These are phyloP conservation scores for Zizania palustris DNA, from an alignment of 202 grass and related monocot genomes.

Conservation along the genomic window DNA sequence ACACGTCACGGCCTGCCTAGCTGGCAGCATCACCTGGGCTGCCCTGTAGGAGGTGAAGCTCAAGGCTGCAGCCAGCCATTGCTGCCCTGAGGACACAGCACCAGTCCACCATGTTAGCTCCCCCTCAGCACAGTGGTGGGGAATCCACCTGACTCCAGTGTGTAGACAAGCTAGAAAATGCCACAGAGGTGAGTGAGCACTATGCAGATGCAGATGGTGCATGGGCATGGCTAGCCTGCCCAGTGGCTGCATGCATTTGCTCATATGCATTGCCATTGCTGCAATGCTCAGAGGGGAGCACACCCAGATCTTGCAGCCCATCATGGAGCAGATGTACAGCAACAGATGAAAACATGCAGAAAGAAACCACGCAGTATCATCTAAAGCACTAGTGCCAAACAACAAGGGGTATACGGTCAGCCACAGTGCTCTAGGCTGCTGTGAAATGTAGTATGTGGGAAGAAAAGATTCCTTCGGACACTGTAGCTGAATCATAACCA, in stretches of 20 bases:
- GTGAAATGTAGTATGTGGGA: slow-evolving; percentile 13
- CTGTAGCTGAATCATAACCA: background rate
- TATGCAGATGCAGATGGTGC: slow-evolving; percentile 47
- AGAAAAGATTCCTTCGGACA: slow-evolving; percentile 28
- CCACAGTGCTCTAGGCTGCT: slow-evolving; percentile 18
- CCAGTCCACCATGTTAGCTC: slow-evolving; percentile 47
- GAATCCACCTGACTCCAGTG: slow-evolving; percentile 58
- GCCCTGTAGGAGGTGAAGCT: slow-evolving; percentile 35
- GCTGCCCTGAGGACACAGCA: slow-evolving; percentile 29
- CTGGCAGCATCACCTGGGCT: slow-evolving; percentile 35
- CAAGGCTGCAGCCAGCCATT: slow-evolving; percentile 54
- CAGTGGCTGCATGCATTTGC: background rate
- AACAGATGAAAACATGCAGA: slow-evolving; percentile 33
- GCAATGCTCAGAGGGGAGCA: slow-evolving; percentile 26
- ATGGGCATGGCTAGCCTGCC: background rate
- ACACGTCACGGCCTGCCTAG: slow-evolving; percentile 22
- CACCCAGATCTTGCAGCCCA: slow-evolving; percentile 51
- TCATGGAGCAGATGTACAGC: slow-evolving; percentile 43
- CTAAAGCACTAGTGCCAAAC: slow-evolving; percentile 43
- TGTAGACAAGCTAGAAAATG: slow-evolving; percentile 59
- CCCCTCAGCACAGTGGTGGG: slow-evolving; percentile 36
- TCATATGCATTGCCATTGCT: too few species aligned
- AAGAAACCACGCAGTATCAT: slow-evolving; percentile 40
- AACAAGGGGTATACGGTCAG: slow-evolving; percentile 36
- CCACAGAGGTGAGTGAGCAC: slow-evolving; percentile 42